A percentile compares a stretch with the other conserved stretches of the same genome.
Evolutionary conservation across 2,329 filamentous ascomycete species (phyloP).

Genomic region (Exophiala aquamarina): DNA sequence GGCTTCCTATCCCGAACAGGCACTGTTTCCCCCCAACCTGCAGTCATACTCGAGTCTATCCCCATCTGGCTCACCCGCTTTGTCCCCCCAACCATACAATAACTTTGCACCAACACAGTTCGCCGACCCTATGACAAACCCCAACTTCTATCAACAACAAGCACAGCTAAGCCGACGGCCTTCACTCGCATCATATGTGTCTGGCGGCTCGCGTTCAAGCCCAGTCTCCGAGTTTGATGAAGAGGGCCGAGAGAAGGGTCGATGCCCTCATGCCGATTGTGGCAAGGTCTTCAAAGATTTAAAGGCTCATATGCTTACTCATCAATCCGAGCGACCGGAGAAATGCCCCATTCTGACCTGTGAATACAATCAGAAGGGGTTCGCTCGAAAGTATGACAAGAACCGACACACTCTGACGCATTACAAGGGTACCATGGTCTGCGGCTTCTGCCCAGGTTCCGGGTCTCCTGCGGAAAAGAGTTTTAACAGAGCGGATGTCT

Average conservation of each 20-base stretch:
- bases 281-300: slow-evolving; percentile 86
- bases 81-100: slow-evolving; percentile 31
- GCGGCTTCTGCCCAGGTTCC: slow-evolving; percentile 87
- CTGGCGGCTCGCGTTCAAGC: slow-evolving; percentile 61
- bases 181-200: slow-evolving; percentile 71
- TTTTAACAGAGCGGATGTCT: slow-evolving; percentile 92
- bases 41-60: slow-evolving; percentile 28
- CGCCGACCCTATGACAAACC: slow-evolving; percentile 23
- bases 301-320: slow-evolving; percentile 92
- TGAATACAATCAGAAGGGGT: slow-evolving; percentile 89
- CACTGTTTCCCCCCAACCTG: slow-evolving; percentile 34
- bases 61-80: slow-evolving; percentile 35
- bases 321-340: slow-evolving; percentile 85
- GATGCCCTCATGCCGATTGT: slow-evolving; percentile 81
- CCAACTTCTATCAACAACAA: slow-evolving; percentile 30
- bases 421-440: slow-evolving; percentile 97
- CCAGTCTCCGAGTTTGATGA: slow-evolving; percentile 60
- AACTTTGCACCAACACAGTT: slow-evolving; percentile 32
- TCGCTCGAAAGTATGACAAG: slow-evolving; percentile 94
- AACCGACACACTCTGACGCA: slow-evolving; percentile 91
- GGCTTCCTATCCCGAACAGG: slow-evolving; percentile 11
- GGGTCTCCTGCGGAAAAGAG: slow-evolving; percentile 89
- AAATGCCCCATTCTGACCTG: slow-evolving; percentile 92
- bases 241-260: slow-evolving; percentile 62
- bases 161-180: slow-evolving; percentile 26